A percentile compares a stretch with the other conserved stretches of the same genome.
phyloP scores from a whole-genome alignment of 805 yeast genomes.

The Metschnikowia dekortorum region DNA sequence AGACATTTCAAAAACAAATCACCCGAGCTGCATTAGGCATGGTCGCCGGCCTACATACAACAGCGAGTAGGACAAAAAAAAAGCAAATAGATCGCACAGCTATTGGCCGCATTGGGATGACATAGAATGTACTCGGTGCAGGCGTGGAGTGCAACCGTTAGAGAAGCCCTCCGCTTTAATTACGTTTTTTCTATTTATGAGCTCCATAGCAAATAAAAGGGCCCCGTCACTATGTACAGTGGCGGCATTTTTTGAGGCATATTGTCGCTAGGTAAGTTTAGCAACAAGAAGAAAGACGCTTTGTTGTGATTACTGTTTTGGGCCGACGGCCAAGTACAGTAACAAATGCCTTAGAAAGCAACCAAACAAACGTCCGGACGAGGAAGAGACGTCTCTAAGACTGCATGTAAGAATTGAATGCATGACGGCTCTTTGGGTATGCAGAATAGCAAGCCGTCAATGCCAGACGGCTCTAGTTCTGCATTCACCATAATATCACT shows the following conservation, averaged over 20 bases:
- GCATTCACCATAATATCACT: too few species aligned
- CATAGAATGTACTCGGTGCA: background rate
- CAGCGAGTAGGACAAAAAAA: background rate
- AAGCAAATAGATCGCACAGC: slow-evolving; percentile 1
- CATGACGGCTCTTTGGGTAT: too few species aligned
- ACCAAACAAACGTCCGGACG: background rate
- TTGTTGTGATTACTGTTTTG: background rate
- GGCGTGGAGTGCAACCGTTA: too few species aligned
- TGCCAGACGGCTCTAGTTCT: too few species aligned
- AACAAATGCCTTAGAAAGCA: background rate
- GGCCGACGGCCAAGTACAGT: background rate
- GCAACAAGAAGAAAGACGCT: background rate
- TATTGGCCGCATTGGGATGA: slow-evolving; percentile 1
- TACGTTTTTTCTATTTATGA: background rate
- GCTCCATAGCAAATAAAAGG: background rate
- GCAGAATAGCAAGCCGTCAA: too few species aligned
- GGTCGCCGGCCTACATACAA: background rate
- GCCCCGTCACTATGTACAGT: background rate
- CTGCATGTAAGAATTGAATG: background rate
- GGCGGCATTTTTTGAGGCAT: background rate
- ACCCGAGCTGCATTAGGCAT: background rate
- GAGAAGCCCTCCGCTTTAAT: background rate
- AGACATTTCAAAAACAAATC: too few species aligned
- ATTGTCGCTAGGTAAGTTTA: background rate
- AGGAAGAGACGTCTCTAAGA: background rate